Conservation (phyloP, 345 rosid genomes). For the Eucalyptus guilfoylei region DNA sequence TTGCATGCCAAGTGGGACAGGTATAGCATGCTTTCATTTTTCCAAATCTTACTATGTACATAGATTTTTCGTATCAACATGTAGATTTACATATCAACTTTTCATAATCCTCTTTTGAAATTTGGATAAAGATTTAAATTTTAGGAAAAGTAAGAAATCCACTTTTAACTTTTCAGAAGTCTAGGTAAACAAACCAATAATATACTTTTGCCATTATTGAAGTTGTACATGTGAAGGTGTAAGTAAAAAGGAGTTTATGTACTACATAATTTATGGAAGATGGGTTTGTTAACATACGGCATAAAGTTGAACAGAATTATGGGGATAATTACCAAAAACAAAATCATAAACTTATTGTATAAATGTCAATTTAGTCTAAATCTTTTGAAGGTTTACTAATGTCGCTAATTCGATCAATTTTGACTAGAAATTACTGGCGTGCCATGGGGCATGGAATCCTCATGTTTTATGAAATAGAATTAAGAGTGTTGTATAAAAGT, state of each 20-base stretch:
- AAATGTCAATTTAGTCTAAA: no score
- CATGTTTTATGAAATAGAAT: not conserved
- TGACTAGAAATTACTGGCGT: fast-evolving
- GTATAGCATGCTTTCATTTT: not conserved
- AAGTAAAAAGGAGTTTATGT: not conserved
- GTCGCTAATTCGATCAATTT: fast-evolving
- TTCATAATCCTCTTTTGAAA: not conserved
- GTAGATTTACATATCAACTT: not conserved
- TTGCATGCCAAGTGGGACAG: not conserved
- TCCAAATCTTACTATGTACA: not conserved
- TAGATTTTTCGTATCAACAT: not conserved
- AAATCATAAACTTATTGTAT: not conserved
- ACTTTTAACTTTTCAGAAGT: not conserved
- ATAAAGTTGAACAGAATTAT: not conserved
- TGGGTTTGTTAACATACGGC: not conserved
- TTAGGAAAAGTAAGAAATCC: not conserved
- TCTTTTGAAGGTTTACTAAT: no score
- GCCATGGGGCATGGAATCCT: fast-evolving
- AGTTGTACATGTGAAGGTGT: not conserved
- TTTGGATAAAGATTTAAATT: not conserved
- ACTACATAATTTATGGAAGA: not conserved
- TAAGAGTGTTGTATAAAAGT: not conserved
- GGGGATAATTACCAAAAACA: not conserved
- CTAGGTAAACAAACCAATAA: not conserved
- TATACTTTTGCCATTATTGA: not conserved